Conservation (phyloP, 2,329 filamentous ascomycete species). For the Exophiala lecanii-corni region DNA sequence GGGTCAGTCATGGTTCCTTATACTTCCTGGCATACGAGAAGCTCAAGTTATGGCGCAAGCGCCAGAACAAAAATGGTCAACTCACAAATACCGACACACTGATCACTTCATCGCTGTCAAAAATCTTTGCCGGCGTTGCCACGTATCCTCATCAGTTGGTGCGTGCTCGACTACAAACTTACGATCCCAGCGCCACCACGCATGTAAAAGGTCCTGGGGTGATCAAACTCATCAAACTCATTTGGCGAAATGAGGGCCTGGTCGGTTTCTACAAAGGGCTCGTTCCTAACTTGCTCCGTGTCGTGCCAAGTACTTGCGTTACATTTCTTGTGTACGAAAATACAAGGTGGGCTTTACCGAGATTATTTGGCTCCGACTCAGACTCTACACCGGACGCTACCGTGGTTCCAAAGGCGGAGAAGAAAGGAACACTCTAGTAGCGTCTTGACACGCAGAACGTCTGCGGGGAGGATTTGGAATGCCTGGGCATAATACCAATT, state of each 20-base stretch:
- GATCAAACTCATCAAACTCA: constrained; percentile 64
- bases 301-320: constrained; percentile 91
- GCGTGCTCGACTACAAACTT: constrained; percentile 80
- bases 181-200: constrained; percentile 46
- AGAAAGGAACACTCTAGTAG: constrained; percentile 7
- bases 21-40: constrained; percentile 94
- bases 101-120: constrained; percentile 72
- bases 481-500: too few relatives aligned
- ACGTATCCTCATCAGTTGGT: constrained; percentile 97
- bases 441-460: too few relatives aligned
- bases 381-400: constrained; percentile 3
- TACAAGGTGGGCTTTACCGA: constrained; percentile 53
- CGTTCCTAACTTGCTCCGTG: constrained; percentile 80
- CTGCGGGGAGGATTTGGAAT: too few relatives aligned
- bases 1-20: constrained; percentile 85
- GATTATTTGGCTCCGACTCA: constrained; percentile 15
- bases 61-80: constrained; percentile 31
- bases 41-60: constrained; percentile 44
- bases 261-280: constrained; percentile 88
- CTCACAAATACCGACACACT: constrained; percentile 73
- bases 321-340: constrained; percentile 98
- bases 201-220: constrained; percentile 44
- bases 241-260: constrained; percentile 75
- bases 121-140: constrained; percentile 80
- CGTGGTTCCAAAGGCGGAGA: constrained; percentile 8